phyloP scores from a whole-genome alignment of 2,329 filamentous ascomycete genomes.

The Didymella keratinophila region DNA sequence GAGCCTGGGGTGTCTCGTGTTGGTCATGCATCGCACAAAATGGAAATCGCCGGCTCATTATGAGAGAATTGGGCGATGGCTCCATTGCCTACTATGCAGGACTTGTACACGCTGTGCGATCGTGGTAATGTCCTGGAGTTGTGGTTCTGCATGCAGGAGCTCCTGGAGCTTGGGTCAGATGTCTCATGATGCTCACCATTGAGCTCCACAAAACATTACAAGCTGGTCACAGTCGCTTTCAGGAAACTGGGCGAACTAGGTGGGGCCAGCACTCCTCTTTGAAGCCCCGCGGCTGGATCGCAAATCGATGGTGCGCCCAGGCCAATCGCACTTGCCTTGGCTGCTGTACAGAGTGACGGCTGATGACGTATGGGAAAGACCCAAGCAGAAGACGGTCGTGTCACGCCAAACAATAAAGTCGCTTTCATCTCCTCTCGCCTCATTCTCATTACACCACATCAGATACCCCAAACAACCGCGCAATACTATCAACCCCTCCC shows the following conservation, averaged over 20 bases:
- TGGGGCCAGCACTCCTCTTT: slow-evolving; percentile 19
- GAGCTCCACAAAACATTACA: slow-evolving; percentile 13
- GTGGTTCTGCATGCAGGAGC: not conserved
- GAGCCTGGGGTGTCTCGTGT: slow-evolving; percentile 18
- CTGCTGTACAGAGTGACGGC: slow-evolving; percentile 17
- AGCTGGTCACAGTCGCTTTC: slow-evolving; percentile 10
- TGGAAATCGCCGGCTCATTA: slow-evolving; percentile 7
- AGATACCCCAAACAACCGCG: slow-evolving; percentile 22
- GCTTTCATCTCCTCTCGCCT: slow-evolving; percentile 20
- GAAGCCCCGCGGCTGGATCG: slow-evolving; percentile 20
- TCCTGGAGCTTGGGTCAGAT: slow-evolving; percentile 1
- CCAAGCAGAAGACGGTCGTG: slow-evolving; percentile 16
- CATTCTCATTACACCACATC: slow-evolving; percentile 13
- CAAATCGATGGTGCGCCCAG: slow-evolving; percentile 18
- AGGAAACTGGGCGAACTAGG: slow-evolving; percentile 12
- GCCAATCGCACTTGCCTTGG: slow-evolving; percentile 22
- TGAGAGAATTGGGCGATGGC: slow-evolving; percentile 6
- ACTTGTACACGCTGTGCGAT: not conserved
- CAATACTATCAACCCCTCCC: slow-evolving; percentile 15
- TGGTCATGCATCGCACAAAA: slow-evolving; percentile 15
- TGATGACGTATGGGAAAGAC: slow-evolving; percentile 21
- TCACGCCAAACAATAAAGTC: slow-evolving; percentile 24
- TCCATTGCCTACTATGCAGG: not conserved
- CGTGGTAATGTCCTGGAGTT: not conserved
- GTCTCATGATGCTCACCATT: slow-evolving; percentile 8